Evolutionary conservation across 2,329 filamentous ascomycete species (phyloP).

Genomic region (Botrytis hyacinthi): DNA sequence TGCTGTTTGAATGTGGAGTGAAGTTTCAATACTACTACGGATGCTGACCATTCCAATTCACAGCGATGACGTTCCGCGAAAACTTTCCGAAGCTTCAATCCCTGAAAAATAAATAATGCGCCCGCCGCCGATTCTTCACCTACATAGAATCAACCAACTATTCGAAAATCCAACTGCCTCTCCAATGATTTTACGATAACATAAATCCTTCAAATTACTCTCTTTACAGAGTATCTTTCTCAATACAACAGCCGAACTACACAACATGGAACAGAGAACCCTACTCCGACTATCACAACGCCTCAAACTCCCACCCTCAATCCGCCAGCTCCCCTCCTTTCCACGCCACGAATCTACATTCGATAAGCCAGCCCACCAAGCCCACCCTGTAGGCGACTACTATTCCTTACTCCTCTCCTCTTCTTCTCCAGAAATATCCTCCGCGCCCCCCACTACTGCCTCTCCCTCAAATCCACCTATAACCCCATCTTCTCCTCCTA

Average conservation of each 20-base stretch:
- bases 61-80: conserved; percentile 19
- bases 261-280: conserved; percentile 33
- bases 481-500: conserved; percentile 20
- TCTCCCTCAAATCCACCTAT: conserved; percentile 28
- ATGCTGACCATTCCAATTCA: conserved; percentile 15
- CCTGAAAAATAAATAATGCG: conserved; percentile 15
- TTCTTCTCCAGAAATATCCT: conserved; percentile 38
- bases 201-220: not conserved
- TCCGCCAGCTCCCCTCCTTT: conserved; percentile 23
- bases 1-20: not conserved
- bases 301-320: conserved; percentile 23
- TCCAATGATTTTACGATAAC: conserved; percentile 32
- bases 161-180: not conserved
- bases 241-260: not conserved
- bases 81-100: conserved; percentile 2
- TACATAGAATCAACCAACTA: not conserved
- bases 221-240: not conserved
- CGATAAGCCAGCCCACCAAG: conserved; percentile 31
- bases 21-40: not conserved
- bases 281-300: conserved; percentile 31
- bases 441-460: conserved; percentile 28
- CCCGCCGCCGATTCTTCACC: not conserved
- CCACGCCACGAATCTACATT: conserved; percentile 18
- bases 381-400: conserved; percentile 54
- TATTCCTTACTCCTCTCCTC: conserved; percentile 56